Base-by-base conservation (phyloP, 805 yeast genomes). In the Lipomyces sp. region DNA sequence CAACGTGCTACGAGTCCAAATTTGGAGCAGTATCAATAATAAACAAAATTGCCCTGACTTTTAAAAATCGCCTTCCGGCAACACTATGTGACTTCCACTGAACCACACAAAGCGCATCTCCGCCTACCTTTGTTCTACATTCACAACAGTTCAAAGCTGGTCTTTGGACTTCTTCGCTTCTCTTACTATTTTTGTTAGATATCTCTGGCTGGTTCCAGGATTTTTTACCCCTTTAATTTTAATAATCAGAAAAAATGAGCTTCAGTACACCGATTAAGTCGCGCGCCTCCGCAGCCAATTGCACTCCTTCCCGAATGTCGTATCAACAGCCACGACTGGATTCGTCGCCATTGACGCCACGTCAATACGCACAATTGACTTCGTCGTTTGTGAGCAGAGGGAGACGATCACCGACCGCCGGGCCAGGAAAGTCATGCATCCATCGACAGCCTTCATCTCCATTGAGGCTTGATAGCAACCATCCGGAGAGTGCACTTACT, bases 401-500 rank as follows among this genome's bases (percentile, higher is more conserved):
- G 3, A 54, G 61, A 18, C 32, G 37, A 18, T 58, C 73, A 7
- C 64, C 69, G 13, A 7, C 48, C 29, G 65, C 45, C 8, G 50
- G n/a, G 11, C 33, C 11, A 11, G 55, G 18, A 24, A 68, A 68
- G 67, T 53, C 63, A 30, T 30, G 60, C 29, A 69, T 70, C 57
- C 69, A 70, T 57, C 61, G 59, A 54, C 73, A 70, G 60, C 50
- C 42, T 30, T 37, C 66, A 2, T 82, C 85, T 1, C 86, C 86
- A 3, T 77, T 85, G 10, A 81, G 80, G 72, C 74, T 83, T 55
- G 84, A 84, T 69, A 78, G 82, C 29, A 79, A 80, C 7, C 78
- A 81, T 15, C 73, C 79, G 11, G 81, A 80, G 60, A 77, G 81
- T 79, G 67, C 76, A 67, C 58, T 75, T 73, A 48, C 80, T 75